Conservation (phyloP, 2,329 filamentous ascomycete species). For the Trichoderma sp. region DNA sequence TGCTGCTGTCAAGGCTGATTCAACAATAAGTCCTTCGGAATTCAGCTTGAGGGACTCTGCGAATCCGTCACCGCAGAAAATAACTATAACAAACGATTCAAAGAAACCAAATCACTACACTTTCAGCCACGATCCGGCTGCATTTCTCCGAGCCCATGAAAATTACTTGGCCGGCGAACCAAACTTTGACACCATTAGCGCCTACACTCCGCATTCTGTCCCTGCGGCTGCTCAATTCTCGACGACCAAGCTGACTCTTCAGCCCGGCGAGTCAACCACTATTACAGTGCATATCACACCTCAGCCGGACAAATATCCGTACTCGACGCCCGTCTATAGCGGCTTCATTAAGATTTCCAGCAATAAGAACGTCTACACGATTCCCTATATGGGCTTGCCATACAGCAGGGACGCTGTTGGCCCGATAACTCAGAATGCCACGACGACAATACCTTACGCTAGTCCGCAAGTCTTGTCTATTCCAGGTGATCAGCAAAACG, state of each 20-base stretch:
- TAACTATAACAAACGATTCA: slow-evolving; percentile 13
- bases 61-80: not conserved
- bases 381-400: slow-evolving; percentile 4
- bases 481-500: not conserved
- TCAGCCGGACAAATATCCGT: not conserved
- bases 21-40: not conserved
- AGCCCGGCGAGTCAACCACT: not conserved
- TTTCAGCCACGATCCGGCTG: not conserved
- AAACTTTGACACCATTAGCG: not conserved
- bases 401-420: not conserved
- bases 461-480: not conserved
- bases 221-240: slow-evolving; percentile 2
- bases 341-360: not conserved
- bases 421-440: not conserved
- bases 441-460: not conserved
- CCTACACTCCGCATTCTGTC: not conserved
- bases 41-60: slow-evolving; percentile 9
- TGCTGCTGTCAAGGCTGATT: not conserved
- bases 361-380: not conserved
- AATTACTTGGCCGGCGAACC: not conserved
- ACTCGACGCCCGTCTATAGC: not conserved
- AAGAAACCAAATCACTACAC: not conserved
- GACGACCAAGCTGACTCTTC: not conserved
- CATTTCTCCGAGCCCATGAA: not conserved
- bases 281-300: not conserved